Evolutionary conservation across 768 basidiomycete species (phyloP), one percentile per base, ranked within the genome.

Genomic region (Arthromyces matolae): DNA sequence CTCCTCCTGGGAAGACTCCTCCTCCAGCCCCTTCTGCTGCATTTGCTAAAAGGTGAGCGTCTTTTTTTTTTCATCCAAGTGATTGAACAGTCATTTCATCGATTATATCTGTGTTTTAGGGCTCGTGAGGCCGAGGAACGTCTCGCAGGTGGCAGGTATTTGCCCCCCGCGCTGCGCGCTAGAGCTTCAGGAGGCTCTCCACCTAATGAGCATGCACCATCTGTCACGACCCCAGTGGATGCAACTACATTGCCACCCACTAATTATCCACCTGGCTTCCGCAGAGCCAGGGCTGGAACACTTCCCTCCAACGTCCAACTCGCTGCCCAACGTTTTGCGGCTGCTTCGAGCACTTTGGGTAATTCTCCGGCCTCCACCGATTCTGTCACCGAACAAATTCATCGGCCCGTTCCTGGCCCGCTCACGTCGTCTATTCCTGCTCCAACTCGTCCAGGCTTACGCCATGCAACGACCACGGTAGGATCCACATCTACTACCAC

Each of bases 281-380:
- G 91, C 72, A 84, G 93, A 76, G 91, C 93, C 62, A 84, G 93
- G 83, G 95, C 94, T 57, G 95, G 93, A 49, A 97, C 94, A 76
- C 81, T 97, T 62, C 94, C 94, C 70, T 95, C 93, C 57, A 94
- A 94, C 65, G 86, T 95, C 44, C 86, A 88, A 62, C 83, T 92
- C 58, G 88, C 86, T 49, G 84, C 90, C 43, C 87, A 90, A 66
- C 81, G 84, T 49, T 91, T 82, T 67, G 84, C 84, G 23, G 83
- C 84, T 25, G 76, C 83, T 49, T 78, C 83, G 20, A 78, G 67
- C 66, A 80, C 77, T 25, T 64, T 83, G 57, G 66, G 73, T 35
- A 75, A 70, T 59, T 71, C 77, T 51, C 72, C 60, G 22, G 61
- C 64, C 24, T 69, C 71, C 13, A 66, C 71, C 20, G 74, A 75